Percentiles rank a stretch among this genome's conserved stretches.
Evolutionary conservation across 129 eudicot species (phyloP).

Genomic region (Mikania micrantha): DNA sequence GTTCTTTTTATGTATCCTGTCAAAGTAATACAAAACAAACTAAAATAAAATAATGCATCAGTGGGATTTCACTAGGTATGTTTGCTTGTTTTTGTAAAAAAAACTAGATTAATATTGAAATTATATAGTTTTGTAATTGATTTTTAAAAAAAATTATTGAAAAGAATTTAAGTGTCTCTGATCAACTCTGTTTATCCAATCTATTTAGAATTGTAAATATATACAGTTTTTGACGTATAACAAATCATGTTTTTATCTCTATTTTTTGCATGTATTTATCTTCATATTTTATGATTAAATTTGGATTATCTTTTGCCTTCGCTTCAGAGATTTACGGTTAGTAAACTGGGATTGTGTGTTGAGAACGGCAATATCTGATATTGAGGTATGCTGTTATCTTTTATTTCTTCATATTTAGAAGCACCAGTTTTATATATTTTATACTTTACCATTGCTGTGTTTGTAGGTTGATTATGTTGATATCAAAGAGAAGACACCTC

Average conservation of each 20-base stretch:
- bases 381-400: slow-evolving; percentile 52
- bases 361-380: slow-evolving; percentile 95
- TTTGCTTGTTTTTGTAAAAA: too few species aligned
- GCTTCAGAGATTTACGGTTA: slow-evolving; percentile 67
- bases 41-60: too few species aligned
- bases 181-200: not conserved
- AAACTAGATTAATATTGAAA: not conserved
- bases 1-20: too few species aligned
- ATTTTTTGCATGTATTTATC: not conserved
- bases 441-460: not conserved
- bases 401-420: not conserved
- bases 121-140: not conserved
- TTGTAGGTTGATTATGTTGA: slow-evolving; percentile 83
- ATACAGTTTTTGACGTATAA: not conserved
- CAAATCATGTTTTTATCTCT: not conserved
- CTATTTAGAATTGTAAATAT: not conserved
- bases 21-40: too few species aligned
- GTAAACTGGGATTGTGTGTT: slow-evolving; percentile 98
- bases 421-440: not conserved
- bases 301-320: slow-evolving; percentile 5
- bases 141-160: not conserved
- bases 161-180: not conserved
- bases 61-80: too few species aligned
- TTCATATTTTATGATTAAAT: not conserved
- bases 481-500: slow-evolving; percentile 65